Evolutionary conservation across 768 basidiomycete genomes (phyloP).

Genomic region (Asterophora lycoperdoides): DNA sequence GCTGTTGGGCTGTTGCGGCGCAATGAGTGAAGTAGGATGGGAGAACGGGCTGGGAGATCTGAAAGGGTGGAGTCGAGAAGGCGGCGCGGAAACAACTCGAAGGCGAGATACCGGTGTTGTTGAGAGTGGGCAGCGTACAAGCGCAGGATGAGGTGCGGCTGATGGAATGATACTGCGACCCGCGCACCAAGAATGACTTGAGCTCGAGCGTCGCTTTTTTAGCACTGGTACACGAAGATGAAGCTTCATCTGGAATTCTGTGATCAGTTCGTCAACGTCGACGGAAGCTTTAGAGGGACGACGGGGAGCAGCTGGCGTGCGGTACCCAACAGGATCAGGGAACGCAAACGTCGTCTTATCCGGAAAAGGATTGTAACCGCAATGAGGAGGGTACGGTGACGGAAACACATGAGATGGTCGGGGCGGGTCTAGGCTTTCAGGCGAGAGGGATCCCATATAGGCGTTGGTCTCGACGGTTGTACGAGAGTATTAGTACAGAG

Average conservation of each 20-base stretch:
- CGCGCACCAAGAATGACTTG: too few species aligned
- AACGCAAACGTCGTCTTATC: constrained; percentile 15
- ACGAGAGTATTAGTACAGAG: not conserved
- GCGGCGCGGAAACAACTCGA: too few species aligned
- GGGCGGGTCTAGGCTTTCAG: not conserved
- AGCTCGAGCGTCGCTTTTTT: too few species aligned
- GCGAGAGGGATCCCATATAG: not conserved
- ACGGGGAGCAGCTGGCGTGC: constrained; percentile 16
- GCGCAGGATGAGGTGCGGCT: too few species aligned
- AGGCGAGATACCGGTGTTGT: too few species aligned
- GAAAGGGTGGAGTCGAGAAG: not conserved
- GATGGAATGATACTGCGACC: too few species aligned
- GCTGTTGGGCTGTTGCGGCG: not conserved
- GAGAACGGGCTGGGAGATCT: too few species aligned
- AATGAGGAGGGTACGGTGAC: constrained; percentile 8
- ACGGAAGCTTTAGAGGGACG: not conserved
- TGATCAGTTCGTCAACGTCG: too few species aligned
- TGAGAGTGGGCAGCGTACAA: too few species aligned
- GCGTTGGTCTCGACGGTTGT: not conserved
- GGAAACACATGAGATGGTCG: constrained; percentile 25
- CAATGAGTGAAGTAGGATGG: not conserved
- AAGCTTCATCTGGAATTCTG: too few species aligned
- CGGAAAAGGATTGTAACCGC: constrained; percentile 12
- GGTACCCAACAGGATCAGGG: constrained; percentile 27
- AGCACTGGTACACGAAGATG: too few species aligned